Conservation (phyloP, 164 flowering plant genomes). For the Taxillus chinensis region DNA sequence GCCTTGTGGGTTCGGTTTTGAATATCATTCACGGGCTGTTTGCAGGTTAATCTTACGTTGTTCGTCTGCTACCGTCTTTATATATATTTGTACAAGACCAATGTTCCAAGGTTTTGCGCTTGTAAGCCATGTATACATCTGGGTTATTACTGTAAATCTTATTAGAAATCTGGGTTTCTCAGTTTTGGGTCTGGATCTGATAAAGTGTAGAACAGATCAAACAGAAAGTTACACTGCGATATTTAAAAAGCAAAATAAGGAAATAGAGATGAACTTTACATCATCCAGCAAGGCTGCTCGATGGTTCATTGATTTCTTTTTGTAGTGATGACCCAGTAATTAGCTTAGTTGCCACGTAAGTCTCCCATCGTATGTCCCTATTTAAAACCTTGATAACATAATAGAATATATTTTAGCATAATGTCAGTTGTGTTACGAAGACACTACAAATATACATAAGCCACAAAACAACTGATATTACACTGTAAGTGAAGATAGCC, state of each 20-base stretch:
- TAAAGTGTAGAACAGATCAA: not conserved
- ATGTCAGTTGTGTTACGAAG: not conserved
- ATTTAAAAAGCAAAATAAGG: not conserved
- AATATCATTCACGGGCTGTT: no score
- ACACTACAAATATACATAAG: not conserved
- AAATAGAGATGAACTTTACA: constrained; percentile 26
- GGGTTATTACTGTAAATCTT: no score
- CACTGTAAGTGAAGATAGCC: no score
- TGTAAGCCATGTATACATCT: no score
- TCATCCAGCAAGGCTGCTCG: constrained; percentile 81
- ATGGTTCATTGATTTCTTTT: constrained; percentile 67
- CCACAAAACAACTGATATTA: not conserved
- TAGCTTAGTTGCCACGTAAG: constrained; percentile 90
- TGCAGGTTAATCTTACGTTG: no score
- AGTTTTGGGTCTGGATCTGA: no score
- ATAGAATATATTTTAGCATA: not conserved
- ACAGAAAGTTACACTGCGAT: not conserved
- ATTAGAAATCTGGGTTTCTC: no score
- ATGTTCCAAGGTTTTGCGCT: no score
- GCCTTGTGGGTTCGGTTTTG: no score
- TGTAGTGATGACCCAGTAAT: constrained; percentile 90
- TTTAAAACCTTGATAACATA: constrained; percentile 51
- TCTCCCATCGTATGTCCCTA: constrained; percentile 99
- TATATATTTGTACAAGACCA: no score
- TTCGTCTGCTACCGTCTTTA: no score